These are phyloP conservation scores for Kondoa subrosea DNA, from an alignment of 768 basidiomycete genomes.

Conservation along the genomic window DNA sequence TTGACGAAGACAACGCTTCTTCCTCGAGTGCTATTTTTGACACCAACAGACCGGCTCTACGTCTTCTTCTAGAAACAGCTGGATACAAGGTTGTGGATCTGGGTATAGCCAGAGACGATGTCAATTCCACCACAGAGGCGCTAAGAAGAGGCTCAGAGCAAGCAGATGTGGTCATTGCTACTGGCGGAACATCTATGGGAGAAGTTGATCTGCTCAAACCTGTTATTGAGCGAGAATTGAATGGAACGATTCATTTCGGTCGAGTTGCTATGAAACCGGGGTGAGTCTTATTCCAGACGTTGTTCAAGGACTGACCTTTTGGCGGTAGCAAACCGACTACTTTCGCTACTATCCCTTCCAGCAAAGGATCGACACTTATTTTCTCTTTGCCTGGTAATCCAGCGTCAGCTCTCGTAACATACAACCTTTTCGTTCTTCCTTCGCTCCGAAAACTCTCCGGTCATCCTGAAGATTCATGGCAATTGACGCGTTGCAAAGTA, in stretches of 20 bases:
- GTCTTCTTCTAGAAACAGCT: constrained; percentile 50
- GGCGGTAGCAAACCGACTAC: constrained; percentile 61
- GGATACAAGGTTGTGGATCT: constrained; percentile 65
- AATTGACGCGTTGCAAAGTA: constrained; percentile 25
- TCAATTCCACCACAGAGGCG: constrained; percentile 35
- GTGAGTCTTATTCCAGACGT: constrained; percentile 8
- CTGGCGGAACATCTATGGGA: constrained; percentile 85
- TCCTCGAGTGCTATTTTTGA: constrained; percentile 44
- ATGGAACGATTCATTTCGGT: constrained; percentile 67
- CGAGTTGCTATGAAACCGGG: constrained; percentile 60
- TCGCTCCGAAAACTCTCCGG: constrained; percentile 40
- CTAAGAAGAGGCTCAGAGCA: constrained; percentile 43
- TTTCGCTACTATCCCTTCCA: constrained; percentile 55
- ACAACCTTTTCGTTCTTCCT: constrained; percentile 67
- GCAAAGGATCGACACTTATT: constrained; percentile 41
- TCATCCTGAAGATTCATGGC: constrained; percentile 18
- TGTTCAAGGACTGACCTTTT: not conserved
- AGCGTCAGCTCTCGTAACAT: constrained; percentile 69
- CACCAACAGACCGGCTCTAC: constrained; percentile 66
- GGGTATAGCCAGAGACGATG: constrained; percentile 64
- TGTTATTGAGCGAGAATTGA: constrained; percentile 60
- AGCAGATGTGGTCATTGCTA: constrained; percentile 64
- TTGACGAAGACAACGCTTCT: constrained; percentile 34
- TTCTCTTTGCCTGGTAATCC: constrained; percentile 84
- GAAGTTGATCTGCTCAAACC: constrained; percentile 73